A percentile compares a stretch with the other conserved stretches of the same genome.
Conservation (phyloP, 1,284 basidiomycete genomes). For the Veloboletus limbatus region DNA sequence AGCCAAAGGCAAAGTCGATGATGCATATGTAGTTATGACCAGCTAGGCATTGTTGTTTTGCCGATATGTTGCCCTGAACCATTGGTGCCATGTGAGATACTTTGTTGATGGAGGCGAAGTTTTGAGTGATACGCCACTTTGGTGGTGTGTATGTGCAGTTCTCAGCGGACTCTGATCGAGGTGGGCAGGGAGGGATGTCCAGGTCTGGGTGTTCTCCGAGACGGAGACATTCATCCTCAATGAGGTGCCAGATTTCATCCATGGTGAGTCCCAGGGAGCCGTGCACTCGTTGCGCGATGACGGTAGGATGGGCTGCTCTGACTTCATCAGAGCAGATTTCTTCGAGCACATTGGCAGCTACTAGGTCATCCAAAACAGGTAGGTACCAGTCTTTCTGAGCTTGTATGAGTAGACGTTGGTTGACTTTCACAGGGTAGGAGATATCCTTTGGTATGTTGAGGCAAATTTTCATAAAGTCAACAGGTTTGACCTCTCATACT, state of each 20-base stretch:
- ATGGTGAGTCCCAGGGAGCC: not conserved
- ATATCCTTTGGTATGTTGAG: not conserved
- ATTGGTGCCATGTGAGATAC: not conserved
- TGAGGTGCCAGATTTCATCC: not conserved
- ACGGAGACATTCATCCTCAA: not conserved
- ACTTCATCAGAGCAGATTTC: not conserved
- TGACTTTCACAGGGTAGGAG: not conserved
- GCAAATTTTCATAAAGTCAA: not conserved
- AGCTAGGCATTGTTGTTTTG: not conserved
- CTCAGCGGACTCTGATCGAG: not conserved
- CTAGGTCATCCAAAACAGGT: not conserved
- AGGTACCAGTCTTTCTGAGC: not conserved
- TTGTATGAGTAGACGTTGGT: not conserved
- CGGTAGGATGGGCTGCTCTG: not conserved
- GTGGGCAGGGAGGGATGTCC: not conserved
- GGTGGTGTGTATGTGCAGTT: not conserved
- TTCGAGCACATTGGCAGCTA: not conserved
- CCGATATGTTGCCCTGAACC: not conserved
- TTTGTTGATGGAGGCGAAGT: not conserved
- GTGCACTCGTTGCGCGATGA: not conserved
- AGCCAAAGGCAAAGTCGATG: not conserved
- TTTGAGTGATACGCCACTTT: slow-evolving; percentile 1
- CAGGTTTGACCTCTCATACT: not conserved
- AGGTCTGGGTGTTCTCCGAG: not conserved
- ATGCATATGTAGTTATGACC: not conserved